These are phyloP conservation scores for Aspergillus campestris DNA, from an alignment of 495 filamentous ascomycete species.

Conservation along the genomic window DNA sequence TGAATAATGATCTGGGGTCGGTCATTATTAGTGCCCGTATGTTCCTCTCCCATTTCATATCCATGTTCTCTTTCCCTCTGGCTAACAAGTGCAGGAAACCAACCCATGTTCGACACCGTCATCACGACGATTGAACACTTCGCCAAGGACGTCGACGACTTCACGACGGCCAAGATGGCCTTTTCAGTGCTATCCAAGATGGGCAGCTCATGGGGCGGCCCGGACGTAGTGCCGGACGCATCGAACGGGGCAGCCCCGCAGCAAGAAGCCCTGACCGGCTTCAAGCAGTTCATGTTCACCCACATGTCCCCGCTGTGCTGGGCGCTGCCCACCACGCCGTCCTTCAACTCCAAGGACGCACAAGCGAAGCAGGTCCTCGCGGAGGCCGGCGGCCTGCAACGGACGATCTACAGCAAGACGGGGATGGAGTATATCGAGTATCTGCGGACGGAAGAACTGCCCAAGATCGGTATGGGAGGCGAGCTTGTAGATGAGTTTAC, in stretches of 20 bases:
- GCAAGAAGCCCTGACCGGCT: conserved; percentile 66
- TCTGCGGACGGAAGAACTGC: conserved; percentile 44
- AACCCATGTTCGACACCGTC: conserved; percentile 75
- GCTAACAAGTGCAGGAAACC: conserved; percentile 50
- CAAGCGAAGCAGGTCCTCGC: conserved; percentile 74
- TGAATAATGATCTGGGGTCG: conserved; percentile 80
- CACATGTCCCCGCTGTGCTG: conserved; percentile 85
- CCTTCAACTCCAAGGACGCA: conserved; percentile 76
- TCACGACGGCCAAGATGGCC: conserved; percentile 73
- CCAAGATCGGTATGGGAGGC: conserved; percentile 44
- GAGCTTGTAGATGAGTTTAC: conserved; percentile 50
- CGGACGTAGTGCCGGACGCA: conserved; percentile 55
- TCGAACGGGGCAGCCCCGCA: conserved; percentile 29
- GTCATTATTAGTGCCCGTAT: conserved; percentile 76
- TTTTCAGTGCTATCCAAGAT: conserved; percentile 73
- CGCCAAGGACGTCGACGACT: conserved; percentile 65
- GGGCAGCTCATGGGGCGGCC: conserved; percentile 76
- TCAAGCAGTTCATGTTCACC: conserved; percentile 79
- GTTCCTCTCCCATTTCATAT: conserved; percentile 13
- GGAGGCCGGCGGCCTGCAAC: conserved; percentile 78
- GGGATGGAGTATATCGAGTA: conserved; percentile 53
- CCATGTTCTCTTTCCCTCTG: not conserved
- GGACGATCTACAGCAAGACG: conserved; percentile 79
- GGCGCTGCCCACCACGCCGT: conserved; percentile 65
- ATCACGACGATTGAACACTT: conserved; percentile 77